Evolutionary conservation across 2,329 filamentous ascomycete species (phyloP).

Genomic region (Calonectria fujianensis): DNA sequence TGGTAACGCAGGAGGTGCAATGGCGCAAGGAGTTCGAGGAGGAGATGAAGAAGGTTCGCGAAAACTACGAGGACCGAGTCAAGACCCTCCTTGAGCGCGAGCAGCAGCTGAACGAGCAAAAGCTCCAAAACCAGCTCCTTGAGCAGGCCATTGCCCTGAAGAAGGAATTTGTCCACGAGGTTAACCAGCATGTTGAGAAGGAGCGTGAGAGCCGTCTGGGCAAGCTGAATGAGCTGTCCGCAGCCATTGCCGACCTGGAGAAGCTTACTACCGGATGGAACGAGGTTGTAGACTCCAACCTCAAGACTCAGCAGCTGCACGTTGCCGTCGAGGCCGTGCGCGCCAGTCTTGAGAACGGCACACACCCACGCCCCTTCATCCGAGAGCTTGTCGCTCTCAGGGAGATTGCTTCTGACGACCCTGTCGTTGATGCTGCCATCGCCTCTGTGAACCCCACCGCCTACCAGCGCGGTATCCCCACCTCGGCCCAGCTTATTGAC

Average conservation of each 20-base stretch:
- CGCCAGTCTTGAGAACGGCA: conserved; percentile 84
- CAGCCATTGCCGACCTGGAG: conserved; percentile 88
- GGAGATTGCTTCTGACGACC: conserved; percentile 89
- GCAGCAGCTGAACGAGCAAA: conserved; percentile 87
- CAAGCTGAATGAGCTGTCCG: conserved; percentile 87
- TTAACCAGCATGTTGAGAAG: conserved; percentile 88
- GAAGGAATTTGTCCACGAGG: conserved; percentile 85
- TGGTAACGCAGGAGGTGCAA: conserved; percentile 85
- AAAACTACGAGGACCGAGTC: conserved; percentile 87
- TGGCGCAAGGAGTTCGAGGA: conserved; percentile 92
- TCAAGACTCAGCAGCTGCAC: conserved; percentile 96
- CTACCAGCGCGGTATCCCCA: conserved; percentile 94
- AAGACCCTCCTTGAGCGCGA: conserved; percentile 86
- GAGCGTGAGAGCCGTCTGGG: conserved; percentile 92
- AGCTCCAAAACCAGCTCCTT: conserved; percentile 87
- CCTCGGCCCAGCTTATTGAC: conserved; percentile 90
- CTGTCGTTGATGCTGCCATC: conserved; percentile 93
- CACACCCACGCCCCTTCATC: conserved; percentile 87
- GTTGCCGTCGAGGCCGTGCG: conserved; percentile 96
- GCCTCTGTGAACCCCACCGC: conserved; percentile 95
- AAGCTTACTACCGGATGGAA: conserved; percentile 93
- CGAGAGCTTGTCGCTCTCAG: conserved; percentile 95
- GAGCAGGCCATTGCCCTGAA: conserved; percentile 94
- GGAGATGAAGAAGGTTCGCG: conserved; percentile 87
- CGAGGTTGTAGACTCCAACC: conserved; percentile 89